These are phyloP conservation scores for Pleurotus giganteus DNA, from an alignment of 768 basidiomycete species.

Conservation along the genomic window DNA sequence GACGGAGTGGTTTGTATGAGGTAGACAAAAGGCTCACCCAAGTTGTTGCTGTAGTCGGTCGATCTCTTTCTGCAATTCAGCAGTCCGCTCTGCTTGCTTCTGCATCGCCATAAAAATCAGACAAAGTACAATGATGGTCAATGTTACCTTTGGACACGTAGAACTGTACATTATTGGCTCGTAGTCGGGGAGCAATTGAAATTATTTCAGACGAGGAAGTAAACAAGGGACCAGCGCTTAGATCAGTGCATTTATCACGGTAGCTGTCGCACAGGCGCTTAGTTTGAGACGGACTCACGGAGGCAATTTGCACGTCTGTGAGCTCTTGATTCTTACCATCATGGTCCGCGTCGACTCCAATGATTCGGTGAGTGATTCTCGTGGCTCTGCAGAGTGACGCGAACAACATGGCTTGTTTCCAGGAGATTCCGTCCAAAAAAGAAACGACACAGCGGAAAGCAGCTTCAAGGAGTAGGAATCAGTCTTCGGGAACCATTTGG, in stretches of 20 bases:
- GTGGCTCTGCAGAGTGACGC: not conserved
- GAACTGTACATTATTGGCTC: not conserved
- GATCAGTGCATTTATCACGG: not conserved
- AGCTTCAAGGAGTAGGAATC: constrained; percentile 40
- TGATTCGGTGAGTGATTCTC: not conserved
- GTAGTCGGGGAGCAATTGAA: not conserved
- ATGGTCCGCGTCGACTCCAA: not conserved
- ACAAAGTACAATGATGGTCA: not conserved
- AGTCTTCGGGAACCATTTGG: constrained; percentile 56
- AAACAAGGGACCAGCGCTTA: not conserved
- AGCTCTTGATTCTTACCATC: not conserved
- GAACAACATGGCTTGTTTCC: constrained; percentile 1
- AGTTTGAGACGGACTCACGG: not conserved
- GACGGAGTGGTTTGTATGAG: not conserved
- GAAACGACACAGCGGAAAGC: constrained; percentile 24
- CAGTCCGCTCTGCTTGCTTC: constrained; percentile 51
- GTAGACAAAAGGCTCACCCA: constrained; percentile 35
- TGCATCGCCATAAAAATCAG: constrained; percentile 16
- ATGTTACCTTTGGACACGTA: constrained; percentile 1
- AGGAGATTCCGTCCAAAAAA: constrained; percentile 21
- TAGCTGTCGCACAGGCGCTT: not conserved
- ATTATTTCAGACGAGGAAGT: not conserved
- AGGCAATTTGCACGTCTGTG: not conserved
- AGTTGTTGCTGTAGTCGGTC: constrained; percentile 43
- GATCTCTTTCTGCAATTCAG: constrained; percentile 47